These are phyloP conservation scores for Boletus coccyginus DNA, from an alignment of 768 basidiomycete genomes.

Conservation along the genomic window DNA sequence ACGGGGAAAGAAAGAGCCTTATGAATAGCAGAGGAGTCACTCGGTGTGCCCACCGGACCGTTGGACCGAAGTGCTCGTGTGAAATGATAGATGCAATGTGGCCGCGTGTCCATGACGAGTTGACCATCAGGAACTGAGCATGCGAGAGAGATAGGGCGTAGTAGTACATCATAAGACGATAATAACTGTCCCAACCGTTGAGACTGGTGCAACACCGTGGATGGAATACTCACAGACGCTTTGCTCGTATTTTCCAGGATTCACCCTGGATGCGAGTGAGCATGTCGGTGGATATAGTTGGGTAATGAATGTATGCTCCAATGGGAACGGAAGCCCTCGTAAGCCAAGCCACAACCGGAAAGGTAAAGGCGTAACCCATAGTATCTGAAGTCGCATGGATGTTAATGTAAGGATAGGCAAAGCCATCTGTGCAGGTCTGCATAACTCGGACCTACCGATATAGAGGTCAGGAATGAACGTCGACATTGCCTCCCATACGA, in stretches of 20 bases:
- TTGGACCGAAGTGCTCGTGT: constrained; percentile 43
- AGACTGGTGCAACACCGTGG: background rate
- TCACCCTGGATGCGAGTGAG: constrained; percentile 61
- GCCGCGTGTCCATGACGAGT: constrained; percentile 90
- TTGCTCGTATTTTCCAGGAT: constrained; percentile 24
- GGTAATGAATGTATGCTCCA: constrained; percentile 94
- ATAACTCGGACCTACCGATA: constrained; percentile 57
- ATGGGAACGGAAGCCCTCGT: constrained; percentile 57
- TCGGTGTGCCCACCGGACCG: constrained; percentile 46
- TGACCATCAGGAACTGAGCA: constrained; percentile 84
- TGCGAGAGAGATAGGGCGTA: constrained; percentile 74
- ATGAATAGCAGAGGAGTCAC: constrained; percentile 41
- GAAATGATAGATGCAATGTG: constrained; percentile 77
- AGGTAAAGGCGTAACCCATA: constrained; percentile 97
- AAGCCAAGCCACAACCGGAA: constrained; percentile 68
- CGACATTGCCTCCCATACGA: constrained; percentile 81
- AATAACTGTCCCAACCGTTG: constrained; percentile 57
- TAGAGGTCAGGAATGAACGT: constrained; percentile 84
- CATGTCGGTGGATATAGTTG: constrained; percentile 96
- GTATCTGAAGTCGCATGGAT: constrained; percentile 57
- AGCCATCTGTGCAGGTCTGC: background rate
- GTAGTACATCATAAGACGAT: constrained; percentile 80
- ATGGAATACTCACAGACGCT: constrained; percentile 24
- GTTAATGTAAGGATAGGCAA: constrained; percentile 5
- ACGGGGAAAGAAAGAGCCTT: constrained; percentile 23